Evolutionary conservation across 257 asterid species (phyloP).

Genomic region (Lithospermum erythrorhizon): DNA sequence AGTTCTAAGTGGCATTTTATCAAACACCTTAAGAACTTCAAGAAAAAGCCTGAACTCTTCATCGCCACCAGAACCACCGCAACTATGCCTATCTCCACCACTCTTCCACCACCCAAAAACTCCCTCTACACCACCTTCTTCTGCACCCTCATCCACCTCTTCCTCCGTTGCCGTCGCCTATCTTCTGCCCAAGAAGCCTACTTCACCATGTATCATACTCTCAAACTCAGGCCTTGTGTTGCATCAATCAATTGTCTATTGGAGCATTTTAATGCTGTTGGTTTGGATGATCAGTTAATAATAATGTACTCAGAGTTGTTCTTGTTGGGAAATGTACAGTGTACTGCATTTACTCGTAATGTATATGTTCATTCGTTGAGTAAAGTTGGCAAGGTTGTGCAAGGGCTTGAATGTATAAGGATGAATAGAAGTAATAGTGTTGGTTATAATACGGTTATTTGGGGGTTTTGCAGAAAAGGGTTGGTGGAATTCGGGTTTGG

Average conservation of each 20-base stretch:
- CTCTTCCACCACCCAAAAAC: constrained; percentile 12
- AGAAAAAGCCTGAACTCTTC: constrained; percentile 6
- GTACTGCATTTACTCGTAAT: constrained; percentile 41
- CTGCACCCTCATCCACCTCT: constrained; percentile 78
- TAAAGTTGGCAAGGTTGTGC: constrained; percentile 44
- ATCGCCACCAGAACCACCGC: constrained; percentile 14
- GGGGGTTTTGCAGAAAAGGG: constrained; percentile 73
- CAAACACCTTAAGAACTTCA: neutral
- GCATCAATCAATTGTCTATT: constrained; percentile 51
- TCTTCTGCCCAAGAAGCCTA: constrained; percentile 49
- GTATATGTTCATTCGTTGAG: constrained; percentile 56
- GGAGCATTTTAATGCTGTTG: constrained; percentile 57
- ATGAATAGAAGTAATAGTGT: constrained; percentile 43
- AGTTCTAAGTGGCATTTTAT: neutral
- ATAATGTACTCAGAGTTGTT: constrained; percentile 49
- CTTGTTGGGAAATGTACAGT: constrained; percentile 40
- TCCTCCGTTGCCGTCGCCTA: constrained; percentile 70
- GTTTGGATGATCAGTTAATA: constrained; percentile 58
- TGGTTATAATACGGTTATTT: constrained; percentile 75
- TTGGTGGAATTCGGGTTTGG: constrained; percentile 50
- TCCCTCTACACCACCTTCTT: constrained; percentile 53
- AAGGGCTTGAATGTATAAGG: constrained; percentile 45
- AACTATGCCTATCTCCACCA: neutral
- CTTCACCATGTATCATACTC: constrained; percentile 59
- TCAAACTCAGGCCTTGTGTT: constrained; percentile 38